Evolutionary conservation across 352 stramenopile genomes (phyloP).

Genomic region (Globisporangium radiosum): DNA sequence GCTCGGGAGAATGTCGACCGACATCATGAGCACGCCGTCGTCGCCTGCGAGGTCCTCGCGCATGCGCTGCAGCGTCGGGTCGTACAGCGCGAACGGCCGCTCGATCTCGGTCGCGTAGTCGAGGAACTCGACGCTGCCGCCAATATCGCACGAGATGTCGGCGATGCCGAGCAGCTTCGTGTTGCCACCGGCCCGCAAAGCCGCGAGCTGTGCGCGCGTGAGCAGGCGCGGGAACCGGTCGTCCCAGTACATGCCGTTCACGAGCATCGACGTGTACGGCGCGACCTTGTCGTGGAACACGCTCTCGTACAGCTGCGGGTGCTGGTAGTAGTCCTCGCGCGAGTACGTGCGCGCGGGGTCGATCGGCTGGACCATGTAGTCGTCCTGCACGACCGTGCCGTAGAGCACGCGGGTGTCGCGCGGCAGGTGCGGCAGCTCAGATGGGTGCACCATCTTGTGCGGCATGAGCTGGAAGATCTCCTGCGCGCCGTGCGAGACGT

Average conservation of each 20-base stretch:
- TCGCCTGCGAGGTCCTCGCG: constrained; percentile 57
- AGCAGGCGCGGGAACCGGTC: constrained; percentile 90
- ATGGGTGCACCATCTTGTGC: constrained; percentile 89
- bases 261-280: constrained; percentile 88
- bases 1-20: constrained; percentile 94
- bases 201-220: constrained; percentile 85
- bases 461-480: constrained; percentile 94
- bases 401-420: constrained; percentile 62
- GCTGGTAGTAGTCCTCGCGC: constrained; percentile 86
- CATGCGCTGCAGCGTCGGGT: constrained; percentile 68
- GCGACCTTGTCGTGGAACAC: constrained; percentile 89
- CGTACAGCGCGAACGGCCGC: constrained; percentile 91
- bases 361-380: constrained; percentile 62
- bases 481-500: constrained; percentile 92
- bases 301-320: constrained; percentile 87
- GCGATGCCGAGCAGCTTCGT: constrained; percentile 87
- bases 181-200: constrained; percentile 59
- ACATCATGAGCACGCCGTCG: constrained; percentile 90
- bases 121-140: constrained; percentile 92
- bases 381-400: constrained; percentile 69
- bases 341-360: constrained; percentile 15
- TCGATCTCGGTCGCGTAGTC: constrained; percentile 92
- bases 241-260: constrained; percentile 98
- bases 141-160: constrained; percentile 95
- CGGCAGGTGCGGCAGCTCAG: constrained; percentile 76